Base-by-base conservation (phyloP, 2,329 filamentous ascomycete genomes). In the Verticillium nonalfalfae region DNA sequence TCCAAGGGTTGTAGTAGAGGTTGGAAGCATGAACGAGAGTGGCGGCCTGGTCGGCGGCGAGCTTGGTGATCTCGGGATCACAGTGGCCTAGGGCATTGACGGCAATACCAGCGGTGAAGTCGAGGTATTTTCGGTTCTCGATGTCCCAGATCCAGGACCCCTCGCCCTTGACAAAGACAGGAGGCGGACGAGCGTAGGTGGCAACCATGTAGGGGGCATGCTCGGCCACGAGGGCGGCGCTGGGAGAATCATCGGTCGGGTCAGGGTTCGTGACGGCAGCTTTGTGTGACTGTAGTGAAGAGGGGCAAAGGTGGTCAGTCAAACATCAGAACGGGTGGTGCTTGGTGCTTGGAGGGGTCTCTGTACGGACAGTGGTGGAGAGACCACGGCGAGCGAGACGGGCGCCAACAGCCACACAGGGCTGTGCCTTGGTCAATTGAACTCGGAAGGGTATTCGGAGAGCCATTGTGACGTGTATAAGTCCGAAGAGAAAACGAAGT, bases 1-100 rank as follows among this genome's bases (percentile, higher is more conserved):
- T 97, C 91, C 95, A 97, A 1, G 90, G 89, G 77, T 98, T 99
- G 78, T 97, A 90, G 83, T 98, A 99, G 21, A 99, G 85, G 75
- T 99, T 99, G 11, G 93, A 97, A 56, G 91, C 90, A 76, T 99
- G 95, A 61, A 97, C 84, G 58, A 99, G 85, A 7, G 88, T 93
- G 70, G 89, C 81, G 35, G 88, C 82, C 85, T 96, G 92, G 67
- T 96, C 85, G 11, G 88, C 83, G 64, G 98, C 80, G 58, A 97
- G 81, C 70, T 85, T 82, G 57, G 86, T 81, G 67, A 97, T 85
- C 69, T 90, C 90, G 4, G 88, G 82, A 69, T 99, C 93, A 71
- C 90, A 93, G 73, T 99, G 95, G 10, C 95, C 95, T 38, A 99
- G 82, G 26, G 90, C 87, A 76, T 94, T 97, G 72, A 99, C 95